Evolutionary conservation across 768 basidiomycete genomes (phyloP).

Genomic region (Panaeolus cyanescens): DNA sequence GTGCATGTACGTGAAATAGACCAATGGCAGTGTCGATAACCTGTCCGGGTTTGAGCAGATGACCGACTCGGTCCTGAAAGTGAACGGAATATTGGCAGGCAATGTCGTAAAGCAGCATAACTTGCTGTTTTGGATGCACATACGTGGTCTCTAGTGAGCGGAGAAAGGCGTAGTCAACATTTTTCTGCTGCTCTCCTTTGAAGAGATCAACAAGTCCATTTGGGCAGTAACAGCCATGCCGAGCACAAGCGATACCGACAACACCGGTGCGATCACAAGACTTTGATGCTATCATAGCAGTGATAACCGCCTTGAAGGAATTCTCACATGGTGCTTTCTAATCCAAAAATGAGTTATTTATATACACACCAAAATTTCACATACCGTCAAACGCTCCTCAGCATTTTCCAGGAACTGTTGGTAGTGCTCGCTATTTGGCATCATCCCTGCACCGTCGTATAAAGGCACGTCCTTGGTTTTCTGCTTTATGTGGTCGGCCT

Average conservation of each 20-base stretch:
- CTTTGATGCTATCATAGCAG: conserved; percentile 10
- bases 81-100: conserved; percentile 25
- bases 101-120: conserved; percentile 28
- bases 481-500: conserved; percentile 25
- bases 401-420: conserved; percentile 19
- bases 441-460: conserved; percentile 24
- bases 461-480: conserved; percentile 23
- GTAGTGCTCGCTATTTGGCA: conserved; percentile 20
- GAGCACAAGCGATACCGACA: conserved; percentile 30
- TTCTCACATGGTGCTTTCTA: conserved; percentile 12
- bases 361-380: neutral
- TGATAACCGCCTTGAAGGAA: conserved; percentile 19
- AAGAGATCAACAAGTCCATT: conserved; percentile 31
- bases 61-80: conserved; percentile 15
- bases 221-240: conserved; percentile 31
- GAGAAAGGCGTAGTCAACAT: conserved; percentile 27
- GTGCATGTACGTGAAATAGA: conserved; percentile 17
- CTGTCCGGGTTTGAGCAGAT: neutral
- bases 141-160: conserved; percentile 15
- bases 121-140: neutral
- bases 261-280: conserved; percentile 24
- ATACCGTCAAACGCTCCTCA: conserved; percentile 10
- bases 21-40: conserved; percentile 6
- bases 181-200: conserved; percentile 28
- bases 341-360: neutral